Percentiles rank a stretch among this genome's conserved stretches.
Evolutionary conservation across 352 stramenopile species (phyloP).

Genomic region (Pythium folliculosum): DNA sequence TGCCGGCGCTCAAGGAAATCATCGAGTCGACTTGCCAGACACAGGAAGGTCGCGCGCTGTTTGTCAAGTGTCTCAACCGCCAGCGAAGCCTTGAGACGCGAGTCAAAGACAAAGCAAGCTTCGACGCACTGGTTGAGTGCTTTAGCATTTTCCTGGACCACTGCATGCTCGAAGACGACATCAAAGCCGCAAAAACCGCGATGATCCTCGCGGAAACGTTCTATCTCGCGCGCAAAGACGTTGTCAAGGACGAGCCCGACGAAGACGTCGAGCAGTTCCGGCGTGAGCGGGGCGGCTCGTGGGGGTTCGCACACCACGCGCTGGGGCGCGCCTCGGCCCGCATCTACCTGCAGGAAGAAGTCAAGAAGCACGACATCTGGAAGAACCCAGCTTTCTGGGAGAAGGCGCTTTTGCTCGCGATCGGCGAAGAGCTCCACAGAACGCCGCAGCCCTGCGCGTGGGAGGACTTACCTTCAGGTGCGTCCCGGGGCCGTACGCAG

Average conservation of each 20-base stretch:
- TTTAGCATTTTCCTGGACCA: constrained; percentile 77
- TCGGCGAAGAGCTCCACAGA: constrained; percentile 81
- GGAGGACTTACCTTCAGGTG: constrained; percentile 67
- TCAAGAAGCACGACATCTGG: constrained; percentile 87
- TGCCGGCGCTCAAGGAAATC: constrained; percentile 20
- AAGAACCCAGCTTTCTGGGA: constrained; percentile 87
- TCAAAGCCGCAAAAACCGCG: constrained; percentile 84
- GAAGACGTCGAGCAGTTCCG: constrained; percentile 28
- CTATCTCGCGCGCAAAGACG: constrained; percentile 40
- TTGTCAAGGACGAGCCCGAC: background rate
- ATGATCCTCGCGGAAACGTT: constrained; percentile 89
- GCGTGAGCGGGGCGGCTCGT: constrained; percentile 31
- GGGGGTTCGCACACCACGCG: constrained; percentile 29
- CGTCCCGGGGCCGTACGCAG: constrained; percentile 15
- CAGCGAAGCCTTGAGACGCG: constrained; percentile 82
- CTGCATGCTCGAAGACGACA: constrained; percentile 75
- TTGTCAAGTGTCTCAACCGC: constrained; percentile 82
- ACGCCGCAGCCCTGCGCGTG: constrained; percentile 73
- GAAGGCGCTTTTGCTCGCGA: constrained; percentile 78
- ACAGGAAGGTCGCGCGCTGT: constrained; percentile 53
- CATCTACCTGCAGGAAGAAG: constrained; percentile 78
- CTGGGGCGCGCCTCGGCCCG: constrained; percentile 53
- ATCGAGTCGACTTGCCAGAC: constrained; percentile 29
- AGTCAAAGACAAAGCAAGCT: constrained; percentile 57
- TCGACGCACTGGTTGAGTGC: constrained; percentile 61